phyloP scores from a whole-genome alignment of 2,329 filamentous ascomycete genomes.

The Clonostachys chloroleuca region DNA sequence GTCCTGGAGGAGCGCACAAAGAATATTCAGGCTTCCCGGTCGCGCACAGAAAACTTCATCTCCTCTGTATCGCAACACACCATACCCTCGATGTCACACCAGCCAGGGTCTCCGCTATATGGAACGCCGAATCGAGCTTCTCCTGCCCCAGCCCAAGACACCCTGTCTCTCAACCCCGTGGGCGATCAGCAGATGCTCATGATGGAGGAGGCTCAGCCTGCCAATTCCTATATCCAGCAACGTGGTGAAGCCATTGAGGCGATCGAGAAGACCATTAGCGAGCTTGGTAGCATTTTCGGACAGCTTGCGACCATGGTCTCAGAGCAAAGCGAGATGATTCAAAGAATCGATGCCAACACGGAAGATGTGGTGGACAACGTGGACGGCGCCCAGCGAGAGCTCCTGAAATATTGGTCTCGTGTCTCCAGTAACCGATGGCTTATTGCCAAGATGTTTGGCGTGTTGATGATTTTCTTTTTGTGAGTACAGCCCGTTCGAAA shows the following conservation, averaged over 20 bases:
- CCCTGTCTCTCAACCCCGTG: slow-evolving; percentile 77
- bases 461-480: slow-evolving; percentile 91
- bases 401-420: slow-evolving; percentile 94
- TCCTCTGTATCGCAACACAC: slow-evolving; percentile 79
- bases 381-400: slow-evolving; percentile 88
- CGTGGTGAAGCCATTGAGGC: slow-evolving; percentile 94
- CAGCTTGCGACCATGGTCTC: slow-evolving; percentile 96
- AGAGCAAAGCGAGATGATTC: slow-evolving; percentile 96
- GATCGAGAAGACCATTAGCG: slow-evolving; percentile 91
- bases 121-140: slow-evolving; percentile 68
- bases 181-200: slow-evolving; percentile 83
- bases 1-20: slow-evolving; percentile 94
- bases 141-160: slow-evolving; percentile 64
- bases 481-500: slow-evolving; percentile 24
- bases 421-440: slow-evolving; percentile 96
- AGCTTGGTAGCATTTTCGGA: slow-evolving; percentile 86
- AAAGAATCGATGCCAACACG: slow-evolving; percentile 94
- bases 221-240: slow-evolving; percentile 88
- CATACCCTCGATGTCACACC: slow-evolving; percentile 50
- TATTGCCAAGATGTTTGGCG: slow-evolving; percentile 74
- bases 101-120: slow-evolving; percentile 82
- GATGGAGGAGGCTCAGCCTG: slow-evolving; percentile 86
- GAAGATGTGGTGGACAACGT: slow-evolving; percentile 98
- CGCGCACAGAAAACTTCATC: slow-evolving; percentile 94
- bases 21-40: slow-evolving; percentile 92